A percentile compares a stretch with the other conserved stretches of the same genome.
phyloP scores from a whole-genome alignment of 768 basidiomycete species.

The Tulasnella calospora region DNA sequence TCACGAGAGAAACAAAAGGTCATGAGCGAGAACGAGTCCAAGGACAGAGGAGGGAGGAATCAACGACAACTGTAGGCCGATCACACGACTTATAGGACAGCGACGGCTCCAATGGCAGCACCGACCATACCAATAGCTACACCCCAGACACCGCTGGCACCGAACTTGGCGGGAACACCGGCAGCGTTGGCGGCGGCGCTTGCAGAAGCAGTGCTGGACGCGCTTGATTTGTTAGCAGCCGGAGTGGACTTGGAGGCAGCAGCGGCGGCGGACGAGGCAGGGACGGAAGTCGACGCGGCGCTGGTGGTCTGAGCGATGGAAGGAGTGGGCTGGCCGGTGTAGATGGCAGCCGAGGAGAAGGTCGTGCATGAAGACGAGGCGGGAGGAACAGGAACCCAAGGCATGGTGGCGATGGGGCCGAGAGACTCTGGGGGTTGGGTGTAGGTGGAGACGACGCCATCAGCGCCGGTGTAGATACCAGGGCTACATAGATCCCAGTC shows the following conservation, averaged over 20 bases:
- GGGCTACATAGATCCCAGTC: not conserved
- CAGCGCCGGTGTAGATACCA: conserved; percentile 29
- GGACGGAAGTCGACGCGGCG: not conserved
- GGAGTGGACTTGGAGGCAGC: not conserved
- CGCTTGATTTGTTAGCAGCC: not conserved
- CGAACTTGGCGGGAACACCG: conserved; percentile 11
- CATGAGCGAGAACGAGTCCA: not conserved
- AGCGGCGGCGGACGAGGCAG: not conserved
- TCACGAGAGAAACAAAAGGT: not conserved
- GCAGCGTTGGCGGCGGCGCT: not conserved
- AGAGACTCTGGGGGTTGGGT: conserved; percentile 31
- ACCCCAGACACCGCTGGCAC: not conserved
- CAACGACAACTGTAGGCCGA: not conserved
- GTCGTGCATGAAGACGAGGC: conserved; percentile 33
- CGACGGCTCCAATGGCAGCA: conserved; percentile 12
- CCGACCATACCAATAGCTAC: not conserved
- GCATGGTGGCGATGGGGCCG: conserved; percentile 30
- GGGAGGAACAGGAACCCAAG: conserved; percentile 31
- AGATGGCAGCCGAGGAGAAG: conserved; percentile 31
- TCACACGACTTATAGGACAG: not conserved
- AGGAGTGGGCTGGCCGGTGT: conserved; percentile 7
- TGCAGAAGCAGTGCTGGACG: not conserved
- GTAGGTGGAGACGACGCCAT: conserved; percentile 30
- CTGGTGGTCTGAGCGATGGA: not conserved
- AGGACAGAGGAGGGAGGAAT: not conserved